These are phyloP conservation scores for Albugo candida DNA, from an alignment of 352 stramenopile species.

Conservation along the genomic window DNA sequence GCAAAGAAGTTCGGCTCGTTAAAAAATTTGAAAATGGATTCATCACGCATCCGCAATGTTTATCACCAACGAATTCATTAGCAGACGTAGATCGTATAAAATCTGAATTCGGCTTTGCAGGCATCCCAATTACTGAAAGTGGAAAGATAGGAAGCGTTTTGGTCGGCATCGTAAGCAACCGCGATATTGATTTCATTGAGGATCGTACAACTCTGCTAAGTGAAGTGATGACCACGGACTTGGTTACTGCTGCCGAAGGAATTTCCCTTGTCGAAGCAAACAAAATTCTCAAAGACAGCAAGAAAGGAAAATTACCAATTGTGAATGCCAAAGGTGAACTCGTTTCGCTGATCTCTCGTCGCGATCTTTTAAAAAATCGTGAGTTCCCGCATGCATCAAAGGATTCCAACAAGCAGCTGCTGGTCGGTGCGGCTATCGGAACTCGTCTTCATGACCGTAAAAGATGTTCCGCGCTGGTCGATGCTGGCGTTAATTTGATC, in stretches of 20 bases:
- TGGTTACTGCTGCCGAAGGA: constrained; percentile 89
- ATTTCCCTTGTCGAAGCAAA: constrained; percentile 94
- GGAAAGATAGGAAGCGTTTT: constrained; percentile 95
- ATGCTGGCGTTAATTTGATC: constrained; percentile 96
- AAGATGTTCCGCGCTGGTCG: constrained; percentile 79
- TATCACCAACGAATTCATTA: constrained; percentile 91
- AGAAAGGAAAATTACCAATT: constrained; percentile 99
- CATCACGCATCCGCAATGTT: constrained; percentile 95
- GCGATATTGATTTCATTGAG: constrained; percentile 98
- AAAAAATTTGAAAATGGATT: constrained; percentile 99
- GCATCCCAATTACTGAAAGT: constrained; percentile 97
- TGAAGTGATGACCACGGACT: constrained; percentile 76
- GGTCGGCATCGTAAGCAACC: constrained; percentile 97
- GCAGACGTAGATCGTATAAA: constrained; percentile 93
- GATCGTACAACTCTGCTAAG: constrained; percentile 76
- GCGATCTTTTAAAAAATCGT: constrained; percentile 95
- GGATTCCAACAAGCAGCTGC: constrained; percentile 95
- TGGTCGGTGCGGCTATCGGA: constrained; percentile 96
- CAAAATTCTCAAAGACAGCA: constrained; percentile 93
- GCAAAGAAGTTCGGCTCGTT: constrained; percentile 82
- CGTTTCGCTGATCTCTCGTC: constrained; percentile 95
- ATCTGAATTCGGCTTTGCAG: constrained; percentile 86
- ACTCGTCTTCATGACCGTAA: constrained; percentile 93
- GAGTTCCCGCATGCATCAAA: constrained; percentile 95
- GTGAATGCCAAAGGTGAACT: constrained; percentile 96